Percentiles rank a stretch among this genome's conserved stretches.
Evolutionary conservation across 306 rosid genomes (phyloP).

Genomic region (Datisca glomerata): DNA sequence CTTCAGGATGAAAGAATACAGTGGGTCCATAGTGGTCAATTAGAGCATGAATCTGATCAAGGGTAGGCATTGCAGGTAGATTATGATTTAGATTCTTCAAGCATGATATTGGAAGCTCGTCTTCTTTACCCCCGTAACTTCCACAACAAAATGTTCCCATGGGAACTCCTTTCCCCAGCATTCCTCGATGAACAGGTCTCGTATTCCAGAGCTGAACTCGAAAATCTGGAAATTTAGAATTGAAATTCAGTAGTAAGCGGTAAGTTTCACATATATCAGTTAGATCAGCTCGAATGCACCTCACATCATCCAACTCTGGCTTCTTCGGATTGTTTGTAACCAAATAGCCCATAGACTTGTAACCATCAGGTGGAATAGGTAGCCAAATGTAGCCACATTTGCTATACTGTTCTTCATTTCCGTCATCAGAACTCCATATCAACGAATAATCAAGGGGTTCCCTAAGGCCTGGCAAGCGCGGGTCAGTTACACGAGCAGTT

Average conservation of each 20-base stretch:
- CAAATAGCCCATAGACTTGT: conserved; percentile 57
- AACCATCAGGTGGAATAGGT: conserved; percentile 78
- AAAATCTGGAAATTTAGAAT: conserved; percentile 14
- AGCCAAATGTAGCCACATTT: conserved; percentile 62
- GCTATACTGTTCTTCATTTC: conserved; percentile 21
- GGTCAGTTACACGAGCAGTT: conserved; percentile 10
- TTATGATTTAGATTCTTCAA: conserved; percentile 56
- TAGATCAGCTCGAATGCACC: conserved; percentile 68
- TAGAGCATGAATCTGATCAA: conserved; percentile 62
- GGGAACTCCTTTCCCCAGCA: conserved; percentile 53
- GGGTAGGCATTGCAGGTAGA: conserved; percentile 52
- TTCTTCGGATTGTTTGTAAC: conserved; percentile 47
- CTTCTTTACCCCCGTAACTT: conserved; percentile 23
- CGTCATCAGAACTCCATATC: conserved; percentile 49
- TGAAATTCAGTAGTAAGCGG: conserved; percentile 25
- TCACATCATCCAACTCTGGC: conserved; percentile 60
- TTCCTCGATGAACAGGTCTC: conserved; percentile 56
- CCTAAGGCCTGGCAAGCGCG: conserved; percentile 36
- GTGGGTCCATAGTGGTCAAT: conserved; percentile 84
- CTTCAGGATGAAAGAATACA: conserved; percentile 72
- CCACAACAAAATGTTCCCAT: conserved; percentile 65
- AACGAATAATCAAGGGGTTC: conserved; percentile 59
- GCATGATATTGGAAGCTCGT: conserved; percentile 54
- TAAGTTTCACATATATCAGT: conserved; percentile 55
- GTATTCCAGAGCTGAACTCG: conserved; percentile 51